These are phyloP conservation scores for Talaromyces marneffei DNA, from an alignment of 2,329 filamentous ascomycete species.

Conservation along the genomic window DNA sequence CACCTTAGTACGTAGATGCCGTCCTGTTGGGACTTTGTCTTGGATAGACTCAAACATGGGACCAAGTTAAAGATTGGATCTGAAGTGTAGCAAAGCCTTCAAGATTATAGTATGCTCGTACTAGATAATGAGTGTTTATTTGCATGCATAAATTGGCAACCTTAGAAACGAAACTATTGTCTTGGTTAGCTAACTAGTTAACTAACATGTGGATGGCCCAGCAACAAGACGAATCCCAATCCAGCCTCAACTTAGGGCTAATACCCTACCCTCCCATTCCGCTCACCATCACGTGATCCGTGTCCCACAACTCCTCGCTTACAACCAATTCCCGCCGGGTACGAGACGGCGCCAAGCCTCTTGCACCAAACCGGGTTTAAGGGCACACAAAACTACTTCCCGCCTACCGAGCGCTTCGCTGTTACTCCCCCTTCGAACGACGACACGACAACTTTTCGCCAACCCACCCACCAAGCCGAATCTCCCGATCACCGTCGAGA, in stretches of 20 bases:
- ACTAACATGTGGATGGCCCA: neutral
- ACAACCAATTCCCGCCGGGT: neutral
- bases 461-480: neutral
- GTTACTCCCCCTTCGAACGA: neutral
- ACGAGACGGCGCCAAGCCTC: neutral
- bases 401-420: neutral
- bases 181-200: no score
- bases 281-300: neutral
- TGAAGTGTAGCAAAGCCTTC: no score
- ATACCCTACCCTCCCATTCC: neutral
- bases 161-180: no score
- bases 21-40: no score
- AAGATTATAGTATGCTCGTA: no score
- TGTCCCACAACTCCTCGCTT: neutral
- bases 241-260: neutral
- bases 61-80: no score
- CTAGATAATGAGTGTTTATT: no score
- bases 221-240: neutral
- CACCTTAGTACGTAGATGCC: no score
- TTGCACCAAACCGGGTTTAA: constrained; percentile 2
- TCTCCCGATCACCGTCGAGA: neutral
- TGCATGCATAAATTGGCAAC: neutral
- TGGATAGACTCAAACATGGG: no score
- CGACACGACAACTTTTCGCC: neutral
- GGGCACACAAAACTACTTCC: constrained; percentile 3